Base-by-base conservation (phyloP, 371 early-diverging fungal species). In the Encephalitozoon hellem region DNA sequence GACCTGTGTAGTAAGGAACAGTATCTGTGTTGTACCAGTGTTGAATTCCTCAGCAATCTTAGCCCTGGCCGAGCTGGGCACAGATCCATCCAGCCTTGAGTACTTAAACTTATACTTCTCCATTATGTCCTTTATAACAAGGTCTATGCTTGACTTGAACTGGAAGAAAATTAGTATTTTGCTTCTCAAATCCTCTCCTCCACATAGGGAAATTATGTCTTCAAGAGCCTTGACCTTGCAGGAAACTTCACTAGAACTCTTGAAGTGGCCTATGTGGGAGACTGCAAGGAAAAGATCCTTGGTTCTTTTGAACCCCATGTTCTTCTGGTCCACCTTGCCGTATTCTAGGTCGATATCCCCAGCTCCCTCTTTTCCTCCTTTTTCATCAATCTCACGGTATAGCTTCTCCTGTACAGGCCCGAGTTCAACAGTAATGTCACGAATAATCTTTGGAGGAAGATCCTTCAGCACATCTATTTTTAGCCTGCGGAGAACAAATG, bases 361-460 rank as follows among this genome's bases (percentile, higher is more conserved):
- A 42, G 23, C 34, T 0, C 59, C 23, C n/a, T 30, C 25, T 21
- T 23, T 39, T 11, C 26, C 49, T 23, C 30, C 54, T 25, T n/a
- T 72, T 18, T 63, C 28, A 49, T 43, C 41, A 41, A 72, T 82
- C 76, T 91, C 91, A 42, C 93, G 91, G 81, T 97, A 97, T 26
- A 96, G 82, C 59, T 88, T 87, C 81, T 87, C 88, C 84, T 91
- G 89, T 54, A 82, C 82, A 83, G 91, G 91, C 69, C 90, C 89
- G 39, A 97, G 85, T 69, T 94, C 93, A 83, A 97, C 94, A 82
- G 92, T 92, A 80, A 95, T 91, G 84, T 97, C 97, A 84, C 90
- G 89, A 76, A 97, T 95, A 77, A 97, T 97, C 86, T 99, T 99
- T 28, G 96, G 96, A 39, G 98, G 99, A 72, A 99, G 83, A 83